phyloP scores from a whole-genome alignment of 2,329 filamentous ascomycete species.

The Trichoderma lentiforme region DNA sequence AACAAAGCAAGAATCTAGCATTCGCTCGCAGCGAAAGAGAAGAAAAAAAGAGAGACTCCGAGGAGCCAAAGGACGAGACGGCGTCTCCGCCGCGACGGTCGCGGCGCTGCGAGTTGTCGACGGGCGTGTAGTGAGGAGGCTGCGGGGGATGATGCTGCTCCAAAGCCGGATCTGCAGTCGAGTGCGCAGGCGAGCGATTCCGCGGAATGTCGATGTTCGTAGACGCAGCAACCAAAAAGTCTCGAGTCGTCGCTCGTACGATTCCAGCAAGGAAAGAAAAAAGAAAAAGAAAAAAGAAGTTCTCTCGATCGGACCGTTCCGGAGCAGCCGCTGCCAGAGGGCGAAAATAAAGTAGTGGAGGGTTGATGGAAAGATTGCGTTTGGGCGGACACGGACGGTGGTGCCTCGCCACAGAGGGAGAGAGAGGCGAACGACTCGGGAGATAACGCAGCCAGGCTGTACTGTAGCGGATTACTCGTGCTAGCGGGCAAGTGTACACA shows the following conservation, averaged over 20 bases:
- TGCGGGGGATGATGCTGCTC: constrained; percentile 10
- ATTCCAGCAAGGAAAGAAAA: background rate
- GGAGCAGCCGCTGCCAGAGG: constrained; percentile 14
- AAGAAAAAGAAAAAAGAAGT: background rate
- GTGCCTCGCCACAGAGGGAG: constrained; percentile 7
- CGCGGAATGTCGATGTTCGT: background rate
- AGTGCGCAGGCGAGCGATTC: background rate
- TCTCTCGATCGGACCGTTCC: constrained; percentile 3
- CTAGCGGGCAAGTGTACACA: background rate
- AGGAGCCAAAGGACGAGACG: constrained; percentile 12
- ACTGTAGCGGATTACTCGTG: background rate
- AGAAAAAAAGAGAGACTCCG: background rate
- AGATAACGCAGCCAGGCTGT: background rate
- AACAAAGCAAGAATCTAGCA: background rate
- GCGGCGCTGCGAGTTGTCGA: constrained; percentile 5
- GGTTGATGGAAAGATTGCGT: constrained; percentile 5
- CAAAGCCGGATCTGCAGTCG: background rate
- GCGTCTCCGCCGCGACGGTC: constrained; percentile 19
- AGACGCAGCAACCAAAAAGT: background rate
- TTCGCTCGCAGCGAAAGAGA: constrained; percentile 12
- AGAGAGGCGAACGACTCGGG: constrained; percentile 7
- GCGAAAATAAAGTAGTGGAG: background rate
- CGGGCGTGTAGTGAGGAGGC: constrained; percentile 6
- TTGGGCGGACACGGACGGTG: background rate
- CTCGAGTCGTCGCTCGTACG: background rate